Percentiles rank a stretch among this genome's conserved stretches.
These are phyloP conservation scores for Crucihimalaya himalaica DNA, from an alignment of 345 rosid genomes.

Conservation along the genomic window DNA sequence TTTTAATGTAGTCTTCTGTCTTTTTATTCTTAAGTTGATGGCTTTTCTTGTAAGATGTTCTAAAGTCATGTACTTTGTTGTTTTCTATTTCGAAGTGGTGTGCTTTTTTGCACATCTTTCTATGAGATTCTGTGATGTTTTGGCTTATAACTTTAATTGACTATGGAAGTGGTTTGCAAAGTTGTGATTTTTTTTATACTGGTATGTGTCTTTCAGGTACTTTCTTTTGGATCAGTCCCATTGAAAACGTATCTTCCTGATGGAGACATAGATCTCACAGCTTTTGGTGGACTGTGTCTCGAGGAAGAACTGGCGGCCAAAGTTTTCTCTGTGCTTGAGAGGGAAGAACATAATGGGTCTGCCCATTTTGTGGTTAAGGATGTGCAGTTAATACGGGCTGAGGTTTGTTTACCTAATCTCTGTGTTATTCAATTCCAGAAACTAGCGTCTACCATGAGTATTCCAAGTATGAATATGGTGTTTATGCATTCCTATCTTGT, in stretches of 20 bases:
- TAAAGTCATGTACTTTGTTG: background rate
- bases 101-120: background rate
- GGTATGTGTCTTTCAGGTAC: constrained; percentile 55
- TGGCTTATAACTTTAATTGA: constrained; percentile 1
- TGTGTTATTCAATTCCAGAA: background rate
- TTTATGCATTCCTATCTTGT: constrained; percentile 18
- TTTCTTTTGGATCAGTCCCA: constrained; percentile 91
- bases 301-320: constrained; percentile 70
- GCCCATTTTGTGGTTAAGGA: constrained; percentile 71
- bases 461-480: constrained; percentile 1
- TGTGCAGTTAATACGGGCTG: constrained; percentile 73
- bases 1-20: background rate
- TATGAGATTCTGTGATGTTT: background rate
- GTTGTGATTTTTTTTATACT: constrained; percentile 7
- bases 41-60: background rate
- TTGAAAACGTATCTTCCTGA: constrained; percentile 96
- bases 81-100: background rate
- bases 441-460: constrained; percentile 3
- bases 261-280: constrained; percentile 92
- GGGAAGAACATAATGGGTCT: constrained; percentile 59
- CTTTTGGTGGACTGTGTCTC: constrained; percentile 56
- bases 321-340: constrained; percentile 64
- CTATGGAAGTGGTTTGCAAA: background rate
- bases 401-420: constrained; percentile 49
- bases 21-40: constrained; percentile 8